These are phyloP conservation scores for Saprolegnia parasitica DNA, from an alignment of 352 stramenopile genomes.

Conservation along the genomic window DNA sequence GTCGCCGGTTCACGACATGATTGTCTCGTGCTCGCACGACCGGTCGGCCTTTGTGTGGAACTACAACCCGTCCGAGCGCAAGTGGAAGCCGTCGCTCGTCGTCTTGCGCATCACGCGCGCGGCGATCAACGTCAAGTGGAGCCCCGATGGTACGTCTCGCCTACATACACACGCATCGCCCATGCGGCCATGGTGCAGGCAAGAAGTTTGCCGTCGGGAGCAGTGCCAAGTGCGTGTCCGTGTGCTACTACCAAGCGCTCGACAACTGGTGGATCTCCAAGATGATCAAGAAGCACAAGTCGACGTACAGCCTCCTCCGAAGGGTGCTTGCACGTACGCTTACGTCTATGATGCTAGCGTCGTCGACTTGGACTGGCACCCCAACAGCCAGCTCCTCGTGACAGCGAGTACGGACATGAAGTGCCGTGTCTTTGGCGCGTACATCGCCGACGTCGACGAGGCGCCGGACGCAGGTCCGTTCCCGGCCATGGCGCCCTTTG, in stretches of 20 bases:
- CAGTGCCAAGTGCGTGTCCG: slow-evolving; percentile 89
- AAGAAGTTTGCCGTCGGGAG: slow-evolving; percentile 92
- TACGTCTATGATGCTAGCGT: slow-evolving; percentile 39
- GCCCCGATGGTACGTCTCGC: slow-evolving; percentile 60
- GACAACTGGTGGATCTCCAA: slow-evolving; percentile 96
- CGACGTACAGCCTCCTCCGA: slow-evolving; percentile 74
- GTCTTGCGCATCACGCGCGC: slow-evolving; percentile 89
- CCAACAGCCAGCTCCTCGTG: slow-evolving; percentile 88
- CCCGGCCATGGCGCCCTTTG: slow-evolving; percentile 66
- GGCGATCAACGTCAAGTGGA: slow-evolving; percentile 92
- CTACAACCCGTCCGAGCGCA: slow-evolving; percentile 72
- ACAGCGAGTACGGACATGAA: slow-evolving; percentile 91
- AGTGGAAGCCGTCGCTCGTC: slow-evolving; percentile 90
- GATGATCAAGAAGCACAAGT: slow-evolving; percentile 97
- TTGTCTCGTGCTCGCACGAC: slow-evolving; percentile 94
- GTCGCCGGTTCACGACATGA: slow-evolving; percentile 89
- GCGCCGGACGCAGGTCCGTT: slow-evolving; percentile 67
- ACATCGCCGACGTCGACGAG: slow-evolving; percentile 78
- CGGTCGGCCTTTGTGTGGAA: slow-evolving; percentile 94
- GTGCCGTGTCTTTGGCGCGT: slow-evolving; percentile 89
- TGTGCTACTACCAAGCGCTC: slow-evolving; percentile 88
- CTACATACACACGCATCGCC: not conserved
- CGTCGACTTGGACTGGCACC: slow-evolving; percentile 89
- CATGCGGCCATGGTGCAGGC: slow-evolving; percentile 35
- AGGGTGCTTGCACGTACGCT: not conserved